Evolutionary conservation across 2,329 filamentous ascomycete genomes (phyloP), one percentile per base, ranked within the genome.

Genomic region (Fusarium chaquense): DNA sequence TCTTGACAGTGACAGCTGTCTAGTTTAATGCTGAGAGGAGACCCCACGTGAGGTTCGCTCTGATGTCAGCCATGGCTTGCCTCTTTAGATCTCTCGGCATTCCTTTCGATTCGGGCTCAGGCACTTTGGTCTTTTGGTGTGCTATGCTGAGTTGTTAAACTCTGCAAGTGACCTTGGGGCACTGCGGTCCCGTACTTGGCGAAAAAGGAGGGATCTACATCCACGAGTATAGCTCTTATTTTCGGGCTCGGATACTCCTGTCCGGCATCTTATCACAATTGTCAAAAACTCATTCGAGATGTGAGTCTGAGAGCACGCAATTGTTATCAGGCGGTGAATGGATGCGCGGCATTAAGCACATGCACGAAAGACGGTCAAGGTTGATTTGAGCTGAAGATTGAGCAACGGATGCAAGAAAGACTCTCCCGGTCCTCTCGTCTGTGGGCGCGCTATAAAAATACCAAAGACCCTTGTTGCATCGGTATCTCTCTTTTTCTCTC

Each of bases 361-460:
- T 68, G 47, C 47, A 51, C 47, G 64, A 68, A 69, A 69, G 65
- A 69, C 65, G 66, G 66, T 69, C 66, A 69, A 61, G 51, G 43
- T 26, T 30, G 51, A 47, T 35, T 24, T 36, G 46, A 47, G 60
- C 47, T 65, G 44, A 64, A 58, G 43, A 32, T 65, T 65, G 65
- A 64, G 61, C 44, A 62, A 46, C 46, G 41, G 6, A 47, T 45
- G 56, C 38, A 62, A 40, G 58, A 47, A 57, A 50, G 43, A 28
- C 20, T 20, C 15, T 18, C 13, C 28, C 28, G 28, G 28, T 11
- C 28, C 9, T 30, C 28, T 30, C 28, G 41, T 47, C 40, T 24
- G 28, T 43, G 52, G 46, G 24, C 46, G 28, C 47, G 22, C 57
- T 44, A 49, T 45, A 22, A 47, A 50, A 24, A 38, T 40, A 24